These are phyloP conservation scores for Aureobasidium uvarum DNA, from an alignment of 2,329 filamentous ascomycete species.

Conservation along the genomic window DNA sequence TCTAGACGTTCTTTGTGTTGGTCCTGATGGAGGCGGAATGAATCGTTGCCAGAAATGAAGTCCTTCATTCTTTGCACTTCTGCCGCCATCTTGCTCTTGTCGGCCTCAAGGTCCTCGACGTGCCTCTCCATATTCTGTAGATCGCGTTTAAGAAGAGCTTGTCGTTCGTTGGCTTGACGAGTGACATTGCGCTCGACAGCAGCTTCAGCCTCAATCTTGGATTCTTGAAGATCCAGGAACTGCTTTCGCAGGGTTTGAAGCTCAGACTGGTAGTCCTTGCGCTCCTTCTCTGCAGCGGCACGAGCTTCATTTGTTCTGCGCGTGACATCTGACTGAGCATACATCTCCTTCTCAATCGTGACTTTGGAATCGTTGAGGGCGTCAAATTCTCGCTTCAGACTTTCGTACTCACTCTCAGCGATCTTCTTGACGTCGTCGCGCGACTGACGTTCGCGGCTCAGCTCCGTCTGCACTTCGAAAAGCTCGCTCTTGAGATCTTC, in stretches of 20 bases:
- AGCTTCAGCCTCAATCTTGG: constrained; percentile 76
- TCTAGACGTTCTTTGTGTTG: constrained; percentile 93
- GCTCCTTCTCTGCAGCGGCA: constrained; percentile 75
- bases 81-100: constrained; percentile 70
- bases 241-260: constrained; percentile 78
- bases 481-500: constrained; percentile 82
- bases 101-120: constrained; percentile 73
- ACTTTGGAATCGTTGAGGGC: constrained; percentile 91
- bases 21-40: constrained; percentile 85
- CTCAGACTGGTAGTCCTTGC: constrained; percentile 84
- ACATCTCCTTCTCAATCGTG: constrained; percentile 96
- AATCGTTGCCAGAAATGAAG: constrained; percentile 82
- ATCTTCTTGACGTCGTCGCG: constrained; percentile 90
- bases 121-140: constrained; percentile 75
- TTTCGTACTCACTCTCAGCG: constrained; percentile 80
- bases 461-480: constrained; percentile 79
- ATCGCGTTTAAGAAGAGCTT: constrained; percentile 73
- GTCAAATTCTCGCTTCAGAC: constrained; percentile 80
- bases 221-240: constrained; percentile 81
- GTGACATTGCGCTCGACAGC: constrained; percentile 77
- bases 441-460: constrained; percentile 88
- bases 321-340: constrained; percentile 88
- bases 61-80: constrained; percentile 85
- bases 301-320: constrained; percentile 81
- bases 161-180: constrained; percentile 73